phyloP scores from a whole-genome alignment of 495 filamentous ascomycete species.

The Penicillium manginii region DNA sequence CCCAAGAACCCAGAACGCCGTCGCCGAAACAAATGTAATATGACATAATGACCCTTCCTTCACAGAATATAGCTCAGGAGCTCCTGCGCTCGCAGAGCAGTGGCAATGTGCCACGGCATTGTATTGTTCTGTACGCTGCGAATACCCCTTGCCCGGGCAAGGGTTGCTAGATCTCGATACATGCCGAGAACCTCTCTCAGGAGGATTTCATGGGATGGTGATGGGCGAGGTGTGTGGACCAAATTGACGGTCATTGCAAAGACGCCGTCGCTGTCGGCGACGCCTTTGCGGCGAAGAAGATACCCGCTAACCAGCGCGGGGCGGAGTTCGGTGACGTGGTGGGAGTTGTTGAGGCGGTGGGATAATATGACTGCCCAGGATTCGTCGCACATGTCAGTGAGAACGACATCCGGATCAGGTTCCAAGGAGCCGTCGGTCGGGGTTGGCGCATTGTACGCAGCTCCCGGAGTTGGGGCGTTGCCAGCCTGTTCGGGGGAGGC shows the following conservation, averaged over 20 bases:
- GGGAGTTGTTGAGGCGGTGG: constrained; percentile 71
- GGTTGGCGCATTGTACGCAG: constrained; percentile 54
- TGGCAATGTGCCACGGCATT: constrained; percentile 85
- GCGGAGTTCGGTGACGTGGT: constrained; percentile 63
- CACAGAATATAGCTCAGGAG: constrained; percentile 51
- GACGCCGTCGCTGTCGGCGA: constrained; percentile 62
- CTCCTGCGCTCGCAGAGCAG: constrained; percentile 67
- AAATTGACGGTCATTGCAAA: constrained; percentile 68
- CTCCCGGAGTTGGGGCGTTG: constrained; percentile 39
- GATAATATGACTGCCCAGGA: constrained; percentile 77
- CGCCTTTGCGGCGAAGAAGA: constrained; percentile 73
- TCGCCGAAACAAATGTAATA: constrained; percentile 10
- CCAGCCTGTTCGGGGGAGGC: constrained; percentile 48
- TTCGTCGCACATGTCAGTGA: constrained; percentile 79
- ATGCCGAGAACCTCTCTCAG: constrained; percentile 73
- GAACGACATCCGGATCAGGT: constrained; percentile 70
- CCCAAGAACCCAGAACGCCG: constrained; percentile 22
- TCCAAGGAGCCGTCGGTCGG: constrained; percentile 58
- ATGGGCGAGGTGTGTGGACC: constrained; percentile 56
- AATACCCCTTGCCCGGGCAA: constrained; percentile 72
- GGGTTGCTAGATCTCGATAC: constrained; percentile 73
- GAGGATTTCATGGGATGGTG: constrained; percentile 55
- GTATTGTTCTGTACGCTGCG: constrained; percentile 63
- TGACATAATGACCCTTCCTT: constrained; percentile 11
- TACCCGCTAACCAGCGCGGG: constrained; percentile 73